phyloP scores from a whole-genome alignment of 2,329 filamentous ascomycete species.

The Ceratocystis variospora region DNA sequence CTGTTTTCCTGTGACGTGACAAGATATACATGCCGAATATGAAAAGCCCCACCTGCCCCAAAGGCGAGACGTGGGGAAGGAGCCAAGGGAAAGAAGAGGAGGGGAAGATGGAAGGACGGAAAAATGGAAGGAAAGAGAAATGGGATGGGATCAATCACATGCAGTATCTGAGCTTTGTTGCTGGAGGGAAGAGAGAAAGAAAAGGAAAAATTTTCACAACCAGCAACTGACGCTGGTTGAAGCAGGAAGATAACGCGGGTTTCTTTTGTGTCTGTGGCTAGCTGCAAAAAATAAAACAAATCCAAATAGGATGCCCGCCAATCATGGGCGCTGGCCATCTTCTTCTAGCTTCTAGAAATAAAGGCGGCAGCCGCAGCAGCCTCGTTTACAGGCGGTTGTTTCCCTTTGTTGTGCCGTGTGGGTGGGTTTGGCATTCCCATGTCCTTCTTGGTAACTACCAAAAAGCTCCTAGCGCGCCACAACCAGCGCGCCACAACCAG shows the following conservation, averaged over 20 bases:
- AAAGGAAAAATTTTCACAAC: not conserved
- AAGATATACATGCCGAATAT: not conserved
- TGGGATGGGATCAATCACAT: not conserved
- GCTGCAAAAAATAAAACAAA: too few relatives aligned
- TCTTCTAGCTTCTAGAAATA: too few relatives aligned
- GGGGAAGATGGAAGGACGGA: not conserved
- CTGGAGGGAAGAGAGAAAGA: not conserved
- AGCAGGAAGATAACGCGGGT: not conserved
- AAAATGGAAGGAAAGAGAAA: not conserved
- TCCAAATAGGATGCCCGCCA: too few relatives aligned
- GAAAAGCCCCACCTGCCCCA: not conserved
- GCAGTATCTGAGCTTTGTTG: not conserved
- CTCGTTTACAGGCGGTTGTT: too few relatives aligned
- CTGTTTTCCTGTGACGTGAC: not conserved
- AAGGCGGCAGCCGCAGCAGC: too few relatives aligned
- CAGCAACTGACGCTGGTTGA: not conserved
- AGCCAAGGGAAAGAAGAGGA: conserved; percentile 1
- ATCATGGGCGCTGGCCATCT: too few relatives aligned
- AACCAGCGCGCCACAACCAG: too few relatives aligned
- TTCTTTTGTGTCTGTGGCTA: too few relatives aligned
- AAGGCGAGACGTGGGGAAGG: not conserved
- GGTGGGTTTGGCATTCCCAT: too few relatives aligned
- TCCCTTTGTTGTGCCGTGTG: too few relatives aligned
- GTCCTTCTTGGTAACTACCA: too few relatives aligned
- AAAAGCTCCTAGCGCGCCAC: too few relatives aligned